Evolutionary conservation across 148 eudicot species (phyloP), one percentile per base, ranked within the genome.

Genomic region (Polygonum aviculare): DNA sequence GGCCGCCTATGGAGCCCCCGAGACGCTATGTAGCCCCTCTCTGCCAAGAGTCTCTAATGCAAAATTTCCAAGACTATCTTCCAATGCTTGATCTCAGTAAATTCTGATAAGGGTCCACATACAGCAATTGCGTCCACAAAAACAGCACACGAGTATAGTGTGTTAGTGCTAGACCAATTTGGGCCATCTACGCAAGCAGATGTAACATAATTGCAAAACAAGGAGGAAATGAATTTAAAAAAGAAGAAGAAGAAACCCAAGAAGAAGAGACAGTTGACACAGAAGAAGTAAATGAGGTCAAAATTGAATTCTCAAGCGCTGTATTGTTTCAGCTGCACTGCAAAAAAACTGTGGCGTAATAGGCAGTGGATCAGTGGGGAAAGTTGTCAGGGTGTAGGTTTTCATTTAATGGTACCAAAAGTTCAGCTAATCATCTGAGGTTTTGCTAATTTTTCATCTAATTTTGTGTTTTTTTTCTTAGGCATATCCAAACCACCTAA

Each of bases 211-310:
- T 51, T 51, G 11, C 57, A 51, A 14, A 51, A 16, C 11, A 51
- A 51, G 19, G 19, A 5, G 57, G 57, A 51, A 51, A 51, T 16
- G 0, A 50, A 51, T 14, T 16, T 51, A 57, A 62, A 19, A 62
- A 62, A 54, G 14, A n/a, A n/a, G 52, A 49, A 49, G 52, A 57
- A 57, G 69, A 31, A 51, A 14, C 57, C 57, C 6, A 14, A 31
- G 69, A 62, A 60, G 12, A 60, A 62, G 69, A 62, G 69, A 62
- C 69, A 62, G 69, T 62, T 62, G 69, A 31, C 57, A 31, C 69
- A 62, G 69, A 62, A 12, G 69, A 62, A 62, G 69, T 62, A 62
- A 62, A 62, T 62, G 69, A 62, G 69, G 69, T 62, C 38, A 33
- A 62, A 62, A 62, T 62, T 62, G 38, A 62, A 26, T 12, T 62